phyloP scores from a whole-genome alignment of 179 eudicot species.

The Camellia oleifera region DNA sequence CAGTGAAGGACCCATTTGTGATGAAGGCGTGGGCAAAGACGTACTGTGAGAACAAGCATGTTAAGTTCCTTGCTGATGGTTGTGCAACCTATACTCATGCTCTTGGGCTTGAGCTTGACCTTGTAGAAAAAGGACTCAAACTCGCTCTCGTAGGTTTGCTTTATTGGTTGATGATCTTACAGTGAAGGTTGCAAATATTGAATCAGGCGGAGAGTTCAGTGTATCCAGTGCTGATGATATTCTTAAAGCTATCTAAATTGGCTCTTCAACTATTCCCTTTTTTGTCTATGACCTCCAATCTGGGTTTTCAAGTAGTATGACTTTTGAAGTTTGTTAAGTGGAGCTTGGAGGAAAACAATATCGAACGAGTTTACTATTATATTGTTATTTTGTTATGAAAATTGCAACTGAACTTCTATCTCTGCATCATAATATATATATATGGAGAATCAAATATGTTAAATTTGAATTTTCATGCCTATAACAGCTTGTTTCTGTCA shows the following conservation, averaged over 20 bases:
- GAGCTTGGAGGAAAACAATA: no score
- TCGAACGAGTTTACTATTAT: background rate
- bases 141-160: conserved; percentile 70
- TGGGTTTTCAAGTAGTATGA: no score
- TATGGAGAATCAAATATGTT: no score
- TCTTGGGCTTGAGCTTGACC: conserved; percentile 84
- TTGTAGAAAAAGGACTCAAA: conserved; percentile 62
- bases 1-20: conserved; percentile 94
- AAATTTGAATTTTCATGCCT: no score
- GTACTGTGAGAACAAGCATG: conserved; percentile 71
- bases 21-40: conserved; percentile 97
- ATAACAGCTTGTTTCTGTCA: no score
- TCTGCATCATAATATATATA: no score
- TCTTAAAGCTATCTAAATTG: conserved; percentile 54
- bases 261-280: background rate
- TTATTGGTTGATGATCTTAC: conserved; percentile 72
- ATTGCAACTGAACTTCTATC: background rate
- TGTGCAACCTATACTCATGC: conserved; percentile 65
- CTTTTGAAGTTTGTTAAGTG: no score
- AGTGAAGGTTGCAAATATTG: conserved; percentile 69
- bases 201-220: conserved; percentile 73
- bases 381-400: background rate
- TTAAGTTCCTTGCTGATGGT: conserved; percentile 88
- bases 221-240: conserved; percentile 83
- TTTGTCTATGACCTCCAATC: background rate